Percentiles rank a stretch among this genome's conserved stretches.
These are phyloP conservation scores for Fusarium domesticum DNA, from an alignment of 2,329 filamentous ascomycete species.

Conservation along the genomic window DNA sequence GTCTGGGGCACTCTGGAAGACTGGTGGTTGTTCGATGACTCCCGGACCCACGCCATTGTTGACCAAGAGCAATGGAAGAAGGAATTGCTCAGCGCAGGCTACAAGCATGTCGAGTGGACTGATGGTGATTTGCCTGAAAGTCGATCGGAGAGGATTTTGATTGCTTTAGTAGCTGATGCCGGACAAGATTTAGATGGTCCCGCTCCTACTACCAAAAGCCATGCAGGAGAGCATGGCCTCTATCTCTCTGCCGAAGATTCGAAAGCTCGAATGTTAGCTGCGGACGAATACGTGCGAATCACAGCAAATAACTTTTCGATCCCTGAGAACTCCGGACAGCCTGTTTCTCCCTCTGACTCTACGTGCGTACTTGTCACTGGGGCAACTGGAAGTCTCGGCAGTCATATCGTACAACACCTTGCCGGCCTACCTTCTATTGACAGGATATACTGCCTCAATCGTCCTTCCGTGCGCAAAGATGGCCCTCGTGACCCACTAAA, in stretches of 20 bases:
- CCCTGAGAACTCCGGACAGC: too few species aligned
- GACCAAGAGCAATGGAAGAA: neutral
- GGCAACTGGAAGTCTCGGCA: constrained; percentile 5
- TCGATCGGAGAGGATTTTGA: neutral
- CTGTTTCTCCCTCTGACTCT: too few species aligned
- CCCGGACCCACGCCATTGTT: neutral
- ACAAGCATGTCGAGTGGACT: constrained; percentile 9
- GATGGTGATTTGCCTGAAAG: constrained; percentile 4
- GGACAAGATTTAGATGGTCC: too few species aligned
- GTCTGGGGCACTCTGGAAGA: constrained; percentile 6
- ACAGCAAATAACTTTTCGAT: too few species aligned
- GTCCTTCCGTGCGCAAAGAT: neutral
- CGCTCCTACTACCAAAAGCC: too few species aligned
- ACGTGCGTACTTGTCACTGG: constrained; percentile 3
- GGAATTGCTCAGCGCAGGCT: neutral
- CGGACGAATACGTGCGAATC: too few species aligned
- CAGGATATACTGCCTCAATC: constrained; percentile 1
- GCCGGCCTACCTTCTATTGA: neutral
- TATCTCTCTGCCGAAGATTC: too few species aligned
- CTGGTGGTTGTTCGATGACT: constrained; percentile 11
- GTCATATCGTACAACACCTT: constrained; percentile 1
- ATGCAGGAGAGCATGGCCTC: too few species aligned
- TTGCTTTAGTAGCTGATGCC: too few species aligned
- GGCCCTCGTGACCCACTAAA: neutral
- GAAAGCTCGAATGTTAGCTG: too few species aligned